phyloP scores from a whole-genome alignment of 345 rosid genomes.

The Hypericum androsaemum region DNA sequence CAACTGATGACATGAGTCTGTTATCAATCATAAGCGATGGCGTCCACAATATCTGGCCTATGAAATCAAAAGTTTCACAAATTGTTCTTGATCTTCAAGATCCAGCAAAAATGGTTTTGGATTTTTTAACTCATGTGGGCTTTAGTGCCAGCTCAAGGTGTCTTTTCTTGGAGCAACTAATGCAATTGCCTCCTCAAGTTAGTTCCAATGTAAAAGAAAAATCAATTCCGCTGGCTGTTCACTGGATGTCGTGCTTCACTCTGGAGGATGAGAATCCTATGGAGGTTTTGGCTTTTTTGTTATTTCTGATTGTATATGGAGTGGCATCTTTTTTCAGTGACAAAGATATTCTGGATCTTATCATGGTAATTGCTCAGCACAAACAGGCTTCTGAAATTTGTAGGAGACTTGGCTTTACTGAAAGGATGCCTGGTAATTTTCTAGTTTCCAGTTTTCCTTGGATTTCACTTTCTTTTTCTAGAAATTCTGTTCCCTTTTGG shows the following conservation, averaged over 20 bases:
- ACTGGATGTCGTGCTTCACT: background rate
- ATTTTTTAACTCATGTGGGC: background rate
- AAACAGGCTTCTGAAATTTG: constrained; percentile 4
- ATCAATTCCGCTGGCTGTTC: background rate
- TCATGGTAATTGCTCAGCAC: background rate
- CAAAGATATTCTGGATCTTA: background rate
- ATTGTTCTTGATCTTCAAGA: background rate
- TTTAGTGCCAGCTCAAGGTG: background rate
- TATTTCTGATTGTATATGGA: constrained; percentile 1
- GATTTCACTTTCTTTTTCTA: background rate
- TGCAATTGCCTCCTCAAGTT: background rate
- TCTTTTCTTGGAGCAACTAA: background rate
- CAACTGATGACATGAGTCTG: background rate
- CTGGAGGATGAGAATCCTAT: constrained; percentile 8
- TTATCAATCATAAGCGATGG: background rate
- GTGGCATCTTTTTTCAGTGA: background rate
- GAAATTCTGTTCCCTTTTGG: no score
- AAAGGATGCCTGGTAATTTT: constrained; percentile 2
- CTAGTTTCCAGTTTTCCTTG: no score
- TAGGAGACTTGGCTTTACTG: background rate
- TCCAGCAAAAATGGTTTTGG: background rate
- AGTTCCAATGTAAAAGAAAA: background rate
- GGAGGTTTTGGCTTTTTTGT: constrained; percentile 4
- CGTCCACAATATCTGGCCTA: background rate
- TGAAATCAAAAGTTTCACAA: no score